A percentile compares a stretch with the other conserved stretches of the same genome.
Conservation (phyloP, 306 rosid genomes). For the Dalbergia cultrata region DNA sequence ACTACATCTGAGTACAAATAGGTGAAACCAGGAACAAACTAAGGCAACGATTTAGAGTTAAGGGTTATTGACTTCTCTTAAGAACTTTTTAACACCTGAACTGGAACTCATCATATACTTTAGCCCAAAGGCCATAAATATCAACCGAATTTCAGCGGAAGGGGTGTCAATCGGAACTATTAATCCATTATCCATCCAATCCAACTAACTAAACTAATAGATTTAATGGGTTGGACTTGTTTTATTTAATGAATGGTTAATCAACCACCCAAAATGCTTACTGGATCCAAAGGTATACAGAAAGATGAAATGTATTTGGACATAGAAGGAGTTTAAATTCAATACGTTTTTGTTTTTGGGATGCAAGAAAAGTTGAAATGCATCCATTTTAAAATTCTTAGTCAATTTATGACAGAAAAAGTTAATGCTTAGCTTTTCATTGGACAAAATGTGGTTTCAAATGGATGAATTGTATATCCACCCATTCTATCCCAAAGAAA, state of each 20-base stretch:
- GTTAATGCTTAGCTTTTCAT: not conserved
- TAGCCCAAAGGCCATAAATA: not conserved
- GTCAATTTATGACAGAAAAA: not conserved
- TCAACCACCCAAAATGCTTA: constrained; percentile 25
- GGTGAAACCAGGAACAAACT: not conserved
- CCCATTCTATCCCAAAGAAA: not conserved
- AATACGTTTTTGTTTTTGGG: too few relatives aligned
- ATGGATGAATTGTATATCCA: constrained; percentile 4
- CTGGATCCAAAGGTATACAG: not conserved
- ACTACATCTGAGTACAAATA: not conserved
- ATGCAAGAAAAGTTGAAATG: not conserved
- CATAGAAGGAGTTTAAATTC: not conserved
- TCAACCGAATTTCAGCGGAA: not conserved
- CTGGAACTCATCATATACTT: not conserved
- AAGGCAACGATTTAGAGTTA: not conserved
- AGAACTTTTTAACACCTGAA: not conserved
- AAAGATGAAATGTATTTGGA: constrained; percentile 20
- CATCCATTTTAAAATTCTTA: not conserved
- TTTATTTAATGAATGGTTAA: not conserved
- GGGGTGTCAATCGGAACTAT: not conserved
- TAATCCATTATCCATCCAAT: not conserved
- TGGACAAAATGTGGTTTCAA: not conserved
- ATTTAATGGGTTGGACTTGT: constrained; percentile 12
- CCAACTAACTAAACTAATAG: not conserved
- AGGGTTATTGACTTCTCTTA: constrained; percentile 12